Evolutionary conservation across 331 rosid species (phyloP).

Genomic region (Erythrophleum ivorense): DNA sequence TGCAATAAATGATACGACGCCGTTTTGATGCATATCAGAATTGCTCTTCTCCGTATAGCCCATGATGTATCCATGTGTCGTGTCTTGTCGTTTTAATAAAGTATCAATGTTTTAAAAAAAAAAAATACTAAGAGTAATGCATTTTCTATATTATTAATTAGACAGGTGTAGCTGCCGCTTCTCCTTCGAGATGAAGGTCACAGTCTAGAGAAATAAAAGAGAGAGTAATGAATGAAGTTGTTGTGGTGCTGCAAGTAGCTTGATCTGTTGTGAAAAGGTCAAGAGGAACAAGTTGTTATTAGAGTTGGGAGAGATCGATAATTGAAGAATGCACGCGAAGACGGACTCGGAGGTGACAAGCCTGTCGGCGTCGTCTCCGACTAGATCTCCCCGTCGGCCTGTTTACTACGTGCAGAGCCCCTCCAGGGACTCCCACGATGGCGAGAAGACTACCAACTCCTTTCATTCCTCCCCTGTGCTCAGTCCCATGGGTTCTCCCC

Average conservation of each 20-base stretch:
- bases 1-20: no score
- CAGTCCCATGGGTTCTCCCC: constrained; percentile 92
- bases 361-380: constrained; percentile 79
- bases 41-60: no score
- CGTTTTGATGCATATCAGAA: no score
- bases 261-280: background rate
- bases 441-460: constrained; percentile 91
- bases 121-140: background rate
- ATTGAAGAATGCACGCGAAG: constrained; percentile 76
- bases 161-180: background rate
- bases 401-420: constrained; percentile 96
- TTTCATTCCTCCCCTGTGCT: constrained; percentile 89
- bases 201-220: background rate
- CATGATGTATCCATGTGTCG: background rate
- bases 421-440: constrained; percentile 96
- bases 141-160: background rate
- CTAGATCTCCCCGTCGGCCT: constrained; percentile 84
- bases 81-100: background rate
- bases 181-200: no score
- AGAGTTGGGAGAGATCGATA: background rate
- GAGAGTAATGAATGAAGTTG: background rate
- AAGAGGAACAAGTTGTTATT: background rate
- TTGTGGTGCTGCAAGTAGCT: background rate
- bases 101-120: background rate
- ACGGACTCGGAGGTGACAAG: constrained; percentile 97